Evolutionary conservation across 2,329 filamentous ascomycete genomes (phyloP), one percentile per base, ranked within the genome.

Genomic region (Metarhizium rileyi): DNA sequence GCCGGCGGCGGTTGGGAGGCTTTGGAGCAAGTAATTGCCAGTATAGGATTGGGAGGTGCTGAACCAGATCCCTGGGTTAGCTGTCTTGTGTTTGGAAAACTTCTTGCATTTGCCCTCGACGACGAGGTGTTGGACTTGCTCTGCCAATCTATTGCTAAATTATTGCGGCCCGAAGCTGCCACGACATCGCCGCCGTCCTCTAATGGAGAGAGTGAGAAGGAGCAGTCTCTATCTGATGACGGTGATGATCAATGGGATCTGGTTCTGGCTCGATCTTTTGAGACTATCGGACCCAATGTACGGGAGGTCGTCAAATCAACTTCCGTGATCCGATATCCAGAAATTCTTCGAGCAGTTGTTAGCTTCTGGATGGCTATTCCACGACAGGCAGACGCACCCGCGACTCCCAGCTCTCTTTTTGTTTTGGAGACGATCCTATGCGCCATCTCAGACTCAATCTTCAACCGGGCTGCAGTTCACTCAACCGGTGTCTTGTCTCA

Each of bases 101-200:
- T 96, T 8, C 74, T 95, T 46, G 80, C 87, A 5, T 91, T 94
- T 67, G 83, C 86, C 1, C 68, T 95, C 46, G 86, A 89, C 49
- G 86, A 95, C 63, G 82, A 89, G 61, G 78, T 82, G 42, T 73
- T 91, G 52, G 80, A 85, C 48, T 72, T 78, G 49, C 72, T 93
- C 45, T 93, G 87, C 62, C 72, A 77, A 53, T 71, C 72, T 12
- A 67, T 74, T 41, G 70, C 68, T 30, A 63, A 65, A 52, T 58
- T 61, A 12, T 55, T 69, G 23, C 62, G 66, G 1, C 57, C 63
- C 7, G 66, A 68, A 9, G 50, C 53, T 12, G 60, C 63, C 10
- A 27, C 40, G 56, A 56, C 44, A 47, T 48, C 3, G 33, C 50
- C n/a, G 49, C 18, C 25, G 22, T 14, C 30, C 3, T 16, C 36